Conservation (phyloP, 2,329 filamentous ascomycete species). For the Zasmidium citrigriseum region DNA sequence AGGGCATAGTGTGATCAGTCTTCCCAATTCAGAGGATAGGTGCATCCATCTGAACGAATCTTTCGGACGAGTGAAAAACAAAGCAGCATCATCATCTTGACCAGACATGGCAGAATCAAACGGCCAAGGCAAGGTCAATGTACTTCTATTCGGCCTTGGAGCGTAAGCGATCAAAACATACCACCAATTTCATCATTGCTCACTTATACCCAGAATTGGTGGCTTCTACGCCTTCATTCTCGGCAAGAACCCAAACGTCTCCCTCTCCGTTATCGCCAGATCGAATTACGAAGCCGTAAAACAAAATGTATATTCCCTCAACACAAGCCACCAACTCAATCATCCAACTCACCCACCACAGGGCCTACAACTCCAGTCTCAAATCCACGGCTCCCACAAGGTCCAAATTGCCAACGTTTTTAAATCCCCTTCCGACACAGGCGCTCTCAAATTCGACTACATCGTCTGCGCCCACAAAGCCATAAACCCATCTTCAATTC, state of each 20-base stretch:
- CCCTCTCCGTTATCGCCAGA: slow-evolving; percentile 46
- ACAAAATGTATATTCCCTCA: slow-evolving; percentile 33
- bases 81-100: too few species aligned
- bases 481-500: slow-evolving; percentile 38
- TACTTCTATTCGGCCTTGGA: slow-evolving; percentile 56
- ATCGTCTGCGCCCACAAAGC: slow-evolving; percentile 51
- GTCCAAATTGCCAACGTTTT: slow-evolving; percentile 39
- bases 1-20: too few species aligned
- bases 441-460: slow-evolving; percentile 44
- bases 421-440: slow-evolving; percentile 36
- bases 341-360: slow-evolving; percentile 15
- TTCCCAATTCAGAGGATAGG: too few species aligned
- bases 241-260: slow-evolving; percentile 42
- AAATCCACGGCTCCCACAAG: slow-evolving; percentile 39
- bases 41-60: too few species aligned
- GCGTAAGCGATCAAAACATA: slow-evolving; percentile 44
- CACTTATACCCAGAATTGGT: slow-evolving; percentile 48
- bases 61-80: too few species aligned
- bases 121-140: slow-evolving; percentile 23
- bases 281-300: slow-evolving; percentile 49
- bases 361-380: slow-evolving; percentile 46
- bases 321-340: not conserved
- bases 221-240: slow-evolving; percentile 61
- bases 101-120: slow-evolving; percentile 6
- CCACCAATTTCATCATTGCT: not conserved